Evolutionary conservation across 441 rosid genomes (phyloP), one percentile per base, ranked within the genome.

Genomic region (Iberis amara): DNA sequence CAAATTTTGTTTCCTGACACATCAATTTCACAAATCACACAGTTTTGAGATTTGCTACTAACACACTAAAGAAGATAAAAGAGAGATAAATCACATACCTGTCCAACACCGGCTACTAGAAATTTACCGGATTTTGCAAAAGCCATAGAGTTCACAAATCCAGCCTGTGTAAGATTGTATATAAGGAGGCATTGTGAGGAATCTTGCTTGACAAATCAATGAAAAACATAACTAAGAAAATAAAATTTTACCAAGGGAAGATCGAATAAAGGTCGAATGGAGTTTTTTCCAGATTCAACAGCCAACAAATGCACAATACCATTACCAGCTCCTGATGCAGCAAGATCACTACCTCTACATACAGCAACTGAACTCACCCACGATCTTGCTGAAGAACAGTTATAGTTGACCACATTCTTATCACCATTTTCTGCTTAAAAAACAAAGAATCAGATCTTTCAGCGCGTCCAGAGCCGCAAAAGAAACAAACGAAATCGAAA

Each of bases 311-410:
- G 80, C 33, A 92, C 83, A 58, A 33, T 75, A 45, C 90, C 97
- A 72, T 77, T 81, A 59, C 97, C 99, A 64, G 99, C 97, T 62
- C 99, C 99, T 45, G 99, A 89, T 51, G 89, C 97, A 11, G 79
- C 95, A 71, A 92, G 89, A 75, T 92, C 97, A 65, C 95, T 84
- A 58, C 86, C 87, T 73, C 92, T 79, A 62, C 94, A 82, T 14
- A 74, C 75, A 62, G 80, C 42, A 4, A 89, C 76, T 45, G 97
- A 82, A 65, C 79, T 79, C 23, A 86, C 96, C 99, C 99, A 92
- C 52, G 95, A 86, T 73, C 59, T 66, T 23, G 79, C 79, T 60
- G 95, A 57, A 11, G 55, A 68, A 57, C 45, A 64, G 58, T 65
- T 57, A 55, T 18, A 28, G 41, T 52, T 69, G 36, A 42, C 70